Evolutionary conservation across 2,329 filamentous ascomycete genomes (phyloP).

Genomic region (Bimuria novae-zelandiae): DNA sequence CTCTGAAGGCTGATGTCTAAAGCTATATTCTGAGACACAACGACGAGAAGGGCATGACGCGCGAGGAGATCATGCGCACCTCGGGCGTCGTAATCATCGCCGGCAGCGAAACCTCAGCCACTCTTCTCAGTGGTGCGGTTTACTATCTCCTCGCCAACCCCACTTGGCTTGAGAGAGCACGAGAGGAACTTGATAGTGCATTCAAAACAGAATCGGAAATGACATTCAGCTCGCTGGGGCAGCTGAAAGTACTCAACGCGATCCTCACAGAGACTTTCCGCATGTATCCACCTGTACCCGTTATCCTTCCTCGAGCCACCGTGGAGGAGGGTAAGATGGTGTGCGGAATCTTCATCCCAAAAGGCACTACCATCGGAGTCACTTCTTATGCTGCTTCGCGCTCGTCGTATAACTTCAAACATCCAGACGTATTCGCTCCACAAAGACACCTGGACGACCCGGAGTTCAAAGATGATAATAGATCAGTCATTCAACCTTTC

Average conservation of each 20-base stretch:
- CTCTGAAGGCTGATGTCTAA: not conserved
- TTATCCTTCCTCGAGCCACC: slow-evolving; percentile 15
- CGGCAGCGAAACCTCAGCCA: slow-evolving; percentile 47
- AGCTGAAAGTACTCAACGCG: slow-evolving; percentile 21
- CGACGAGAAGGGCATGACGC: slow-evolving; percentile 25
- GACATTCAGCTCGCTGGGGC: slow-evolving; percentile 14
- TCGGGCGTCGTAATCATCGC: slow-evolving; percentile 43
- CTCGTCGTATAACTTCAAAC: slow-evolving; percentile 16
- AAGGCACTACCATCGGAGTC: slow-evolving; percentile 17
- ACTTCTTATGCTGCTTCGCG: slow-evolving; percentile 20
- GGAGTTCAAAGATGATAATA: slow-evolving; percentile 33
- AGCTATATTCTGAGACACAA: slow-evolving; percentile 23
- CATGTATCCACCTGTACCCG: slow-evolving; percentile 22
- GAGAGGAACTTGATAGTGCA: slow-evolving; percentile 16
- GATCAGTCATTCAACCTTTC: slow-evolving; percentile 30
- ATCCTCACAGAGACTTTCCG: slow-evolving; percentile 26
- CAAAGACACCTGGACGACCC: slow-evolving; percentile 20
- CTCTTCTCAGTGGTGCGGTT: slow-evolving; percentile 22
- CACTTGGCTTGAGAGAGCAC: slow-evolving; percentile 10
- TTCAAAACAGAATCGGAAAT: slow-evolving; percentile 22
- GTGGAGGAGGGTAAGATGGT: slow-evolving; percentile 16
- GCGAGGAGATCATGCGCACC: slow-evolving; percentile 40
- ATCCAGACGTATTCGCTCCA: slow-evolving; percentile 19
- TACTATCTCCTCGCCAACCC: slow-evolving; percentile 23
- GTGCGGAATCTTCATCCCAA: slow-evolving; percentile 17